Evolutionary conservation across 768 basidiomycete genomes (phyloP), one percentile per base, ranked within the genome.

Genomic region (Boletellus emodensis): DNA sequence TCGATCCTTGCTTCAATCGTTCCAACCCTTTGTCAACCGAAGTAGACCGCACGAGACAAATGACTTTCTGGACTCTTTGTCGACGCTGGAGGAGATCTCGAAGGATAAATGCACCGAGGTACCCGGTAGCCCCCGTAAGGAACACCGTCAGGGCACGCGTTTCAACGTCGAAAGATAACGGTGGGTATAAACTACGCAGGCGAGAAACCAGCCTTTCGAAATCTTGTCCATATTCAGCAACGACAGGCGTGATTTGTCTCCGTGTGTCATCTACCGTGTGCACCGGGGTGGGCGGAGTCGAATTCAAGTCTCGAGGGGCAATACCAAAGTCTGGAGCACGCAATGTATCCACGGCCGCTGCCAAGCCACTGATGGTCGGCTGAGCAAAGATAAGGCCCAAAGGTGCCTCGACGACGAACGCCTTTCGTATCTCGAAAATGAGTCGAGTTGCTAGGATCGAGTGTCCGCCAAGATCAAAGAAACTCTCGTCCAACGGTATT

Each of bases 391-490:
- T 84, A 38, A 97, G 75, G 8, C 93, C 90, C 22, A 99, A 73
- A 0, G 95, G 94, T 4, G 92, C 93, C 48, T 94, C 84, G 17
- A 96, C 77, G 11, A 94, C 84, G 66, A 98, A 96, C 0, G 78
- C 73, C 70, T 94, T 96, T 61, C 96, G 85, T 46, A 99, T 85
- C 70, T 97, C 93, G 66, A 99, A 98, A 60, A 97, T 91, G 53
- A 98, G 83, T 22, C 94, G 86, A 2, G 96, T 99, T 0, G 96
- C 96, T 40, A 99, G 82, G 61, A 99, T 97, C 14, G 96, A 98
- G 71, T 99, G 96, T 7, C 96, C 96, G 42, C 96, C 96, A 38
- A 98, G 79, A 65, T 99, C 95, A 72, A 97, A 98, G 80, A 99
- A 99, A 66, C 82, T 91, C 62, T 98, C 95, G 65, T 97, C 87